Evolutionary conservation across 139 green algal species (phyloP).

Genomic region (Haematococcus lacustris): DNA sequence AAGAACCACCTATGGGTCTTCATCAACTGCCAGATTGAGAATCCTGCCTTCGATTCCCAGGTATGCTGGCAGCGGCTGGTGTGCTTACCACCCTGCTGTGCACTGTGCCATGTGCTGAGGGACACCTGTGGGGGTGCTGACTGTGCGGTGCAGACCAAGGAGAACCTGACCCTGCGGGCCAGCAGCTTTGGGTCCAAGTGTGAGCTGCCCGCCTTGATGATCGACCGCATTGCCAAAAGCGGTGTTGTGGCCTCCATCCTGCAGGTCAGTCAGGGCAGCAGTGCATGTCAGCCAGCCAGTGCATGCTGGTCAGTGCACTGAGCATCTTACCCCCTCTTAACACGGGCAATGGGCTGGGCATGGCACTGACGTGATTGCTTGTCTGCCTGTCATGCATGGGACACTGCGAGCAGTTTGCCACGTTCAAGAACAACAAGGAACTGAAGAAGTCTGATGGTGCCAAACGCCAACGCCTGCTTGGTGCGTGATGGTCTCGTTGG

Average conservation of each 20-base stretch:
- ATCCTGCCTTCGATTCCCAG: conserved; percentile 98
- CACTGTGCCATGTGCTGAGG: background rate
- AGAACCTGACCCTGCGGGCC: conserved; percentile 84
- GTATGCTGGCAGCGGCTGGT: conserved; percentile 19
- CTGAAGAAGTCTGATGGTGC: conserved; percentile 96
- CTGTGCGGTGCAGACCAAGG: conserved; percentile 77
- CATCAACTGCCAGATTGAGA: conserved; percentile 95
- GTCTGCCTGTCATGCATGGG: no score
- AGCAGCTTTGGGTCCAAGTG: conserved; percentile 91
- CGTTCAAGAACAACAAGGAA: conserved; percentile 89
- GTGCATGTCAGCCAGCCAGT: background rate
- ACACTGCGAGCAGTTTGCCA: conserved; percentile 75
- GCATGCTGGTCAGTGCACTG: background rate
- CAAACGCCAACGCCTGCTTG: conserved; percentile 58
- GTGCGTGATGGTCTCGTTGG: no score
- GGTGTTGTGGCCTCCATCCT: conserved; percentile 85
- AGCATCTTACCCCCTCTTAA: background rate
- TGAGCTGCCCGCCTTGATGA: conserved; percentile 68
- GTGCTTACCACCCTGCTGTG: no score
- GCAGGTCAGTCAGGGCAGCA: background rate
- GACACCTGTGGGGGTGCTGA: background rate
- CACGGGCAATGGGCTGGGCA: background rate
- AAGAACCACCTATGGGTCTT: conserved; percentile 99
- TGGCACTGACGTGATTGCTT: background rate
- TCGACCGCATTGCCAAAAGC: conserved; percentile 81